Evolutionary conservation across 345 rosid genomes (phyloP).

Genomic region (Citrus glauca): DNA sequence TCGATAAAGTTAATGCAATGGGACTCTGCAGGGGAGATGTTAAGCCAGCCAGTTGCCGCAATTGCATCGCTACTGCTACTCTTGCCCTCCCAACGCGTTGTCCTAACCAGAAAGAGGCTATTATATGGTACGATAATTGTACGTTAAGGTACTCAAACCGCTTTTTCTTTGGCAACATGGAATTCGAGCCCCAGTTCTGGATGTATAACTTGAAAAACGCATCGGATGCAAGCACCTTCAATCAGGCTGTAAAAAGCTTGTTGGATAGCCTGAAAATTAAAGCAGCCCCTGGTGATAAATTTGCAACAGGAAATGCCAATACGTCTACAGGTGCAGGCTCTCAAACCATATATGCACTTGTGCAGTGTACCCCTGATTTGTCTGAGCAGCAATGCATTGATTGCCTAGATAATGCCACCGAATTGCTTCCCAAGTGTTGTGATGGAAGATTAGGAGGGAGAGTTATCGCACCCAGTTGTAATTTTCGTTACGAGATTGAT

Average conservation of each 20-base stretch:
- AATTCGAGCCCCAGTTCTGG: background rate
- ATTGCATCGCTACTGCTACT: constrained; percentile 30
- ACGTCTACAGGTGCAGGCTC: background rate
- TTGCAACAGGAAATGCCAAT: constrained; percentile 17
- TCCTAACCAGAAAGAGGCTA: constrained; percentile 25
- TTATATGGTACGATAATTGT: constrained; percentile 36
- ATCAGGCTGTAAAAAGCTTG: background rate
- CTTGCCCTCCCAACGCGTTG: constrained; percentile 7
- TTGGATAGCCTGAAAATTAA: background rate
- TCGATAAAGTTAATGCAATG: constrained; percentile 25
- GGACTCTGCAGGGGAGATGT: constrained; percentile 45
- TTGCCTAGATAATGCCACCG: constrained; percentile 9
- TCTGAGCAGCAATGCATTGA: constrained; percentile 8
- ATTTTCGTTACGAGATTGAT: background rate
- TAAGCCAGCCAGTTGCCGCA: constrained; percentile 22
- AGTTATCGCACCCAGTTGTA: constrained; percentile 8
- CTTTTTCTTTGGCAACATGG: constrained; percentile 20
- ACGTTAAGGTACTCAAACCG: constrained; percentile 38
- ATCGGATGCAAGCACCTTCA: constrained; percentile 8
- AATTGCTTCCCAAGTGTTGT: background rate
- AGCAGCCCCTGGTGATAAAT: constrained; percentile 29
- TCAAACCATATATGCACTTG: constrained; percentile 21
- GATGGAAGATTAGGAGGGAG: constrained; percentile 4
- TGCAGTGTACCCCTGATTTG: constrained; percentile 43
- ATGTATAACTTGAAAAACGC: background rate